phyloP scores from a whole-genome alignment of 345 rosid genomes.

The Brassica carinata region DNA sequence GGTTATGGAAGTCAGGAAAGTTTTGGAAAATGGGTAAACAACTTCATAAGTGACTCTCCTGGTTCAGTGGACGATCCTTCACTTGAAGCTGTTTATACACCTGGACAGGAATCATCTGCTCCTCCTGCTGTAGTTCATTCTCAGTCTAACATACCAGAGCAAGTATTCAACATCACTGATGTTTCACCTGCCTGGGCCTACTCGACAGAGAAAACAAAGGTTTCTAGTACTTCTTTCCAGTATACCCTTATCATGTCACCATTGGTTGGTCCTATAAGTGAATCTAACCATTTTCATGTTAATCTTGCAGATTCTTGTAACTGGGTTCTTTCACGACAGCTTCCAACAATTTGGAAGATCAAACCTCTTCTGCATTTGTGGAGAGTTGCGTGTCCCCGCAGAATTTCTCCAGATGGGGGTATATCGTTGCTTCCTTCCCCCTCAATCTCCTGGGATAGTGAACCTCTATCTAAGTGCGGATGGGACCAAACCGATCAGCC shows the following conservation, averaged over 20 bases:
- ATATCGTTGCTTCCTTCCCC: conserved; percentile 73
- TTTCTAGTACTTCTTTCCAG: conserved; percentile 14
- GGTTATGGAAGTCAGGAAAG: conserved; percentile 83
- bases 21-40: conserved; percentile 86
- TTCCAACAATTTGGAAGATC: conserved; percentile 60
- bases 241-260: neutral
- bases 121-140: conserved; percentile 40
- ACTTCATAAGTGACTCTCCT: conserved; percentile 55
- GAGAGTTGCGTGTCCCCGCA: conserved; percentile 59
- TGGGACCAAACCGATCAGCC: conserved; percentile 81
- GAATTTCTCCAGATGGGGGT: conserved; percentile 73
- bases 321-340: conserved; percentile 74
- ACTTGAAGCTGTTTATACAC: conserved; percentile 52
- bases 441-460: conserved; percentile 71
- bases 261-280: neutral
- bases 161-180: conserved; percentile 73
- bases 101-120: conserved; percentile 47
- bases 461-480: conserved; percentile 75
- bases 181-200: conserved; percentile 86
- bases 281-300: conserved; percentile 3
- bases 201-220: conserved; percentile 87
- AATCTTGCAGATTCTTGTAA: conserved; percentile 61
- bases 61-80: conserved; percentile 55
- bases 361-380: conserved; percentile 72
- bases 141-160: conserved; percentile 49